Conservation (phyloP, 768 basidiomycete genomes). For the Boletus vermiculosoides region DNA sequence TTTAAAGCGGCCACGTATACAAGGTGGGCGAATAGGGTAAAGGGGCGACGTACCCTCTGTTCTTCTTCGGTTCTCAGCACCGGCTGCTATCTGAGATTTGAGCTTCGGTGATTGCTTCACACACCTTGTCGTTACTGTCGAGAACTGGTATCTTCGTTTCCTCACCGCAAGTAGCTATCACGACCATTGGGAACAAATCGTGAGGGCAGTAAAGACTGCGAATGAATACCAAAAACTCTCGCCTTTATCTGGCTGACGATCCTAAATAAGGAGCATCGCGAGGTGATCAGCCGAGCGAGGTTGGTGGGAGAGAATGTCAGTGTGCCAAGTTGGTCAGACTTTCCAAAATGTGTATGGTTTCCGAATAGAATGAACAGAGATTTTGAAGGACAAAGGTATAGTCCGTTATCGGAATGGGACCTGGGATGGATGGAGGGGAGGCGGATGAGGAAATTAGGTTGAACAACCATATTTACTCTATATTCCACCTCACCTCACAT, state of each 20-base stretch:
- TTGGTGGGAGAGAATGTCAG: neutral
- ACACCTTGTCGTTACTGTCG: neutral
- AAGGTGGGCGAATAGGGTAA: neutral
- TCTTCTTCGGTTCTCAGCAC: neutral
- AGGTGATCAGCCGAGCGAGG: neutral
- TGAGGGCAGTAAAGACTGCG: neutral
- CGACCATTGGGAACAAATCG: neutral
- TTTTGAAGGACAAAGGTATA: neutral
- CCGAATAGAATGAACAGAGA: neutral
- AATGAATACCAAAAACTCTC: neutral
- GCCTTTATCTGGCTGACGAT: neutral
- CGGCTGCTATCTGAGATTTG: neutral
- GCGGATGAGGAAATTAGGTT: neutral
- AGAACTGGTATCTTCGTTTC: neutral
- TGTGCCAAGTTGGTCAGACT: neutral
- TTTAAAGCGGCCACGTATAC: slow-evolving; percentile 1
- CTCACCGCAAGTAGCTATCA: neutral
- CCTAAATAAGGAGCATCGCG: neutral
- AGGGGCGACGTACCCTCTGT: neutral
- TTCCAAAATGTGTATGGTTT: neutral
- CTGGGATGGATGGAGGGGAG: neutral
- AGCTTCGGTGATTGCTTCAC: slow-evolving; percentile 5
- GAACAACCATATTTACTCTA: neutral
- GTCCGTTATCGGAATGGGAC: neutral
- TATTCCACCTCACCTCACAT: neutral